phyloP scores from a whole-genome alignment of 75 land plant genomes.

The Selaginella tamariscina region DNA sequence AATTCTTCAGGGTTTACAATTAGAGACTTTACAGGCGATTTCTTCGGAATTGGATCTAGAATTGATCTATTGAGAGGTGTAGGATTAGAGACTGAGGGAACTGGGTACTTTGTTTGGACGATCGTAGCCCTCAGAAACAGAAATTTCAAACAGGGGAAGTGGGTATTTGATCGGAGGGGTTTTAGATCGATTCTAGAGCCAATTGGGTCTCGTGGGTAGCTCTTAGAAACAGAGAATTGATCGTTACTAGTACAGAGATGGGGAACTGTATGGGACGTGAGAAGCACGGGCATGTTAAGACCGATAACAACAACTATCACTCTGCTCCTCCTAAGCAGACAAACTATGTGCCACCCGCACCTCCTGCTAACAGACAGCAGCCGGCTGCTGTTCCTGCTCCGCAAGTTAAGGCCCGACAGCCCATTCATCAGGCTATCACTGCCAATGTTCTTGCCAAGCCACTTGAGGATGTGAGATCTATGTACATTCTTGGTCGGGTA shows the following conservation, averaged over 20 bases:
- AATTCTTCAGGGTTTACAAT: too few relatives aligned
- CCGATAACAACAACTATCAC: not conserved
- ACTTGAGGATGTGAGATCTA: conserved; percentile 21
- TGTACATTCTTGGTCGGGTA: conserved; percentile 28
- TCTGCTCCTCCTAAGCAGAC: not conserved
- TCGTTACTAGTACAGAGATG: not conserved
- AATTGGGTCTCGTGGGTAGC: not conserved
- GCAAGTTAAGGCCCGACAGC: not conserved
- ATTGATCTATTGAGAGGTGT: not conserved
- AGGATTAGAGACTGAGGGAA: not conserved
- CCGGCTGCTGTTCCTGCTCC: not conserved
- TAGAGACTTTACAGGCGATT: too few relatives aligned
- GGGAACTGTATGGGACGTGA: not conserved
- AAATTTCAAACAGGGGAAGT: too few relatives aligned
- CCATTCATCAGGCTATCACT: not conserved
- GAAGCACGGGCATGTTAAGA: not conserved
- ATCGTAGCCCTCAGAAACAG: not conserved
- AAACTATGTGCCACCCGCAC: not conserved
- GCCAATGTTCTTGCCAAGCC: conserved; percentile 19
- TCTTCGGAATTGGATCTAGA: not conserved
- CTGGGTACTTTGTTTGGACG: not conserved
- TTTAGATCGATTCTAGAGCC: not conserved
- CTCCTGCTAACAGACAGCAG: not conserved
- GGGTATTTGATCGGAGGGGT: too few relatives aligned
- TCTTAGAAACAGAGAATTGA: not conserved